Conservation (phyloP, 164 flowering plant genomes). For the Litsea cubeba region DNA sequence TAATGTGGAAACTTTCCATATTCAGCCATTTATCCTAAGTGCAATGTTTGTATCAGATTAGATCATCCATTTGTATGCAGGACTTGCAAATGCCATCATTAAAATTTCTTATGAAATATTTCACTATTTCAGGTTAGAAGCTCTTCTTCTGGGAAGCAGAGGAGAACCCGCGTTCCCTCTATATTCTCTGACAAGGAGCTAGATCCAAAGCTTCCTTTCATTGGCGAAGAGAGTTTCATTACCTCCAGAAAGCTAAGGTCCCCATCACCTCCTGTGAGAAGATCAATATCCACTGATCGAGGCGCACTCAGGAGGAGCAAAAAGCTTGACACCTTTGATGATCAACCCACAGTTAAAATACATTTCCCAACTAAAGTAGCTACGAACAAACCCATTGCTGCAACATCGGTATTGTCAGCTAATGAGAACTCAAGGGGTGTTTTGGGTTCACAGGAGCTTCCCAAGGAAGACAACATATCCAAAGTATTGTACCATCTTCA, state of each 20-base stretch:
- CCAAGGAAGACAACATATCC: constrained; percentile 35
- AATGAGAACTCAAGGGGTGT: constrained; percentile 17
- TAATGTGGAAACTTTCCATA: too few species aligned
- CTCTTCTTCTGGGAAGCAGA: constrained; percentile 76
- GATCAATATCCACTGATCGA: constrained; percentile 78
- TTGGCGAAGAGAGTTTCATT: constrained; percentile 35
- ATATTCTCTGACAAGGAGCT: constrained; percentile 46
- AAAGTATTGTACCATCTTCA: constrained; percentile 34
- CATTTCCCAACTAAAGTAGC: constrained; percentile 49
- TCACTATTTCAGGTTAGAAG: constrained; percentile 68
- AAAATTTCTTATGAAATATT: neutral
- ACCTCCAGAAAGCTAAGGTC: constrained; percentile 44
- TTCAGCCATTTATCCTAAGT: too few species aligned
- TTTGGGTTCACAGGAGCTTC: constrained; percentile 24
- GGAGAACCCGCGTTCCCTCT: constrained; percentile 51
- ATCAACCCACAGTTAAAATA: constrained; percentile 29
- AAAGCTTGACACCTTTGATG: constrained; percentile 43
- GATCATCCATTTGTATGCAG: neutral
- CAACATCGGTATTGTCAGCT: constrained; percentile 26
- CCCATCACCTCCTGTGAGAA: constrained; percentile 71
- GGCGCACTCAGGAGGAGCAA: constrained; percentile 42
- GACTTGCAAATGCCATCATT: too few species aligned
- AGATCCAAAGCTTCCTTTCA: constrained; percentile 35
- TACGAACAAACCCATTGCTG: constrained; percentile 41
- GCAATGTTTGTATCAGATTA: neutral